These are phyloP conservation scores for Stagonosporopsis vannaccii DNA, from an alignment of 2,329 filamentous ascomycete species.

Conservation along the genomic window DNA sequence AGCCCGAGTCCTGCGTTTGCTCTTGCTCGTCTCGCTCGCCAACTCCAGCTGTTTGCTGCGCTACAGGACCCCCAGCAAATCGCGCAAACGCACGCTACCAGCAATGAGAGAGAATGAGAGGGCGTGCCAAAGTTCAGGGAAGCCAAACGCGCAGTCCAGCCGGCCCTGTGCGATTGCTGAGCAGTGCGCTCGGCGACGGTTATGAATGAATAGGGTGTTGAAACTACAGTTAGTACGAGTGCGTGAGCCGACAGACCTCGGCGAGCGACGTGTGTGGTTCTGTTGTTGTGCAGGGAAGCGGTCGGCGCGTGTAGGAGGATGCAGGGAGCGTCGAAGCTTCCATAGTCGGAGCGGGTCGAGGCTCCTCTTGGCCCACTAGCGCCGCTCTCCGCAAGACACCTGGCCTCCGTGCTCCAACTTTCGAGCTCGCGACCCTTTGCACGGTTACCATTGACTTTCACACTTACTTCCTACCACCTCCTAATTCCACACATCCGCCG, in stretches of 20 bases:
- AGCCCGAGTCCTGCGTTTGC: conserved; percentile 37
- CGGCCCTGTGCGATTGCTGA: conserved; percentile 1
- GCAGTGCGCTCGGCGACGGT: conserved; percentile 1
- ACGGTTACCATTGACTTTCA: conserved; percentile 20
- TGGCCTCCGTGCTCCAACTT: conserved; percentile 33
- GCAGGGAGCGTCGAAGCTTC: conserved; percentile 21
- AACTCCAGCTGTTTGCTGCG: conserved; percentile 30
- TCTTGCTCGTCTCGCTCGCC: conserved; percentile 25
- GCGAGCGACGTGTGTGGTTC: neutral
- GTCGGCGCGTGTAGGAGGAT: conserved; percentile 22
- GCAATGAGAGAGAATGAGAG: conserved; percentile 31
- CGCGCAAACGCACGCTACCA: conserved; percentile 31
- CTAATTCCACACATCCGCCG: conserved; percentile 38
- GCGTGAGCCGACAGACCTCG: neutral
- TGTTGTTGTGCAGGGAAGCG: conserved; percentile 17
- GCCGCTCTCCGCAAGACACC: conserved; percentile 34
- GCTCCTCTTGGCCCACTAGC: conserved; percentile 14
- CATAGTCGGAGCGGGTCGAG: neutral
- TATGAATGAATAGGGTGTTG: neutral
- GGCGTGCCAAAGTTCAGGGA: conserved; percentile 13
- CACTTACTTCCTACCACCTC: neutral
- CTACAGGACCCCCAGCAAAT: conserved; percentile 37
- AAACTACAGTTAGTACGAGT: conserved; percentile 3
- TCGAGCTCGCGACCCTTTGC: conserved; percentile 26
- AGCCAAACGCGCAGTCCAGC: conserved; percentile 25